A percentile compares a stretch with the other conserved stretches of the same genome.
These are phyloP conservation scores for Sequoiadendron giganteum DNA, from an alignment of 75 land plant species.

Conservation along the genomic window DNA sequence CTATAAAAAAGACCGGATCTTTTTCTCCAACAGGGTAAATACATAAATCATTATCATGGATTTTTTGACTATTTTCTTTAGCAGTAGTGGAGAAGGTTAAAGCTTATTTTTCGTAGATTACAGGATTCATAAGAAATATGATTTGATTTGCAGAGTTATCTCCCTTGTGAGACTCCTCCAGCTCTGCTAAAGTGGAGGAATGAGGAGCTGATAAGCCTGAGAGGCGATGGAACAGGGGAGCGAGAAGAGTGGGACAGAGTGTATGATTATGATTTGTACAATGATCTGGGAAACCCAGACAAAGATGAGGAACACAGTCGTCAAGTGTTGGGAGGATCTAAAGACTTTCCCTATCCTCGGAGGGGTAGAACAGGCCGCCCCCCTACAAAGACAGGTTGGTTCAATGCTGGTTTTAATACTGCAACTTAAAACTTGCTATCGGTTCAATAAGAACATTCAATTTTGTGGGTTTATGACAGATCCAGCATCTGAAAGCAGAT, in stretches of 20 bases:
- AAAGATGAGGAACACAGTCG: slow-evolving; percentile 16
- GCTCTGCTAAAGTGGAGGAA: slow-evolving; percentile 27
- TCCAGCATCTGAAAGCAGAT: slow-evolving; percentile 55
- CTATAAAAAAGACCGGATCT: neutral
- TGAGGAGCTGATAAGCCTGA: slow-evolving; percentile 25
- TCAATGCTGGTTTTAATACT: neutral
- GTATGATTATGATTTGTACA: slow-evolving; percentile 55
- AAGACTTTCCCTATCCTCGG: slow-evolving; percentile 47
- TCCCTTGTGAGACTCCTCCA: slow-evolving; percentile 35
- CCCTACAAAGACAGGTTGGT: slow-evolving; percentile 35
- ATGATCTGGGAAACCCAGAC: slow-evolving; percentile 54
- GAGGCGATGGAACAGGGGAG: slow-evolving; percentile 41
- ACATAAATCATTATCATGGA: too few relatives aligned
- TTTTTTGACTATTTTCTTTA: neutral
- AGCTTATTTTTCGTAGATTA: too few relatives aligned
- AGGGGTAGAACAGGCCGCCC: slow-evolving; percentile 47
- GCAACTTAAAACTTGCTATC: too few relatives aligned
- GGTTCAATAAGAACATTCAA: neutral
- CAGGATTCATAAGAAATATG: neutral
- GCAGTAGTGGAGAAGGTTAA: too few relatives aligned
- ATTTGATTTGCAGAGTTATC: slow-evolving; percentile 29
- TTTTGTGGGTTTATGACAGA: slow-evolving; percentile 28
- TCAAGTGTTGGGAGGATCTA: slow-evolving; percentile 43
- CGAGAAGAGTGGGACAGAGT: slow-evolving; percentile 34
- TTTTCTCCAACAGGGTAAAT: neutral